Evolutionary conservation across 176 grass and related monocot genomes (phyloP).

Genomic region (Themeda triandra): DNA sequence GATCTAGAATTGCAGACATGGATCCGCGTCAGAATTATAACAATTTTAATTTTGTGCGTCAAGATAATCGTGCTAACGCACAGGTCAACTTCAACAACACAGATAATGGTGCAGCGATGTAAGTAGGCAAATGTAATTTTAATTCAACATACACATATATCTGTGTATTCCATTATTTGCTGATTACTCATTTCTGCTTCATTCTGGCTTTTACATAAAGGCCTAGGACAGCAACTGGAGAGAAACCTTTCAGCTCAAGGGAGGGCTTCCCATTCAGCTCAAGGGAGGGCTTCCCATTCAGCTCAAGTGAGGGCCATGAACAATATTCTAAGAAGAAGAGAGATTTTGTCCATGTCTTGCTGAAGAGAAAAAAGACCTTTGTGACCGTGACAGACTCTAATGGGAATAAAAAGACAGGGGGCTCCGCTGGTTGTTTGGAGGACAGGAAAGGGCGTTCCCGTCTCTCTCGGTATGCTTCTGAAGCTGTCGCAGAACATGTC

Average conservation of each 20-base stretch:
- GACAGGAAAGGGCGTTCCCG: conserved; percentile 29
- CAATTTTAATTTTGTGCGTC: not conserved
- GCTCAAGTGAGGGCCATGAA: not conserved
- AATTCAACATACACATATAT: not conserved
- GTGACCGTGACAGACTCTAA: conserved; percentile 28
- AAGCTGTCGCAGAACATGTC: conserved; percentile 28
- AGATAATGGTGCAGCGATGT: not conserved
- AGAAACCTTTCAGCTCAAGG: not conserved
- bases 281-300: not conserved
- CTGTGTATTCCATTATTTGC: not conserved
- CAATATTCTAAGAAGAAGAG: conserved; percentile 13
- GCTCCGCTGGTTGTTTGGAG: conserved; percentile 37
- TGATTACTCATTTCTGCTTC: not conserved
- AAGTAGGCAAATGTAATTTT: not conserved
- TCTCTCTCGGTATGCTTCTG: conserved; percentile 29
- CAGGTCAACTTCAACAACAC: not conserved
- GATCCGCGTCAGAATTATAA: not conserved
- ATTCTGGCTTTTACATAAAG: not conserved
- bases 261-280: no score
- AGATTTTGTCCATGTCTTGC: conserved; percentile 26
- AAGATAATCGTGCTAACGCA: not conserved
- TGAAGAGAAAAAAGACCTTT: conserved; percentile 37
- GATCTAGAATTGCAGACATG: not conserved
- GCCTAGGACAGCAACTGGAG: not conserved
- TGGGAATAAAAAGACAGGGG: conserved; percentile 34